Evolutionary conservation across 768 basidiomycete species (phyloP).

Genomic region (Podaxis sp.): DNA sequence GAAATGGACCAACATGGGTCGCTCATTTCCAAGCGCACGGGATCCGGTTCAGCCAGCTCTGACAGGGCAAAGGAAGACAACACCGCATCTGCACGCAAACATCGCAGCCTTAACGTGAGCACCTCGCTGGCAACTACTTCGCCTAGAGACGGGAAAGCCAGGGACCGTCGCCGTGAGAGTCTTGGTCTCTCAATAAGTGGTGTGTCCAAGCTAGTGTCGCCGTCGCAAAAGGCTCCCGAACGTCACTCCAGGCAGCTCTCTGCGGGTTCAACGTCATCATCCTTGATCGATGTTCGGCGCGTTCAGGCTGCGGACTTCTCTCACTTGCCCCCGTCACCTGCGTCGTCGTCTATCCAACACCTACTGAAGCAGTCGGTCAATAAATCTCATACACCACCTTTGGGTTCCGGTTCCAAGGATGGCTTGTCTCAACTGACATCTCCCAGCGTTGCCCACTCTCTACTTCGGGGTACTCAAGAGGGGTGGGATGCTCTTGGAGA

Average conservation of each 20-base stretch:
- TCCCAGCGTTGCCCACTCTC: conserved; percentile 78
- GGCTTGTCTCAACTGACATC: conserved; percentile 41
- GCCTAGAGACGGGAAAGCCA: conserved; percentile 44
- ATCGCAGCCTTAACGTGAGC: conserved; percentile 68
- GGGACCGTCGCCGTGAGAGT: conserved; percentile 59
- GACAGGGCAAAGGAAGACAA: conserved; percentile 52
- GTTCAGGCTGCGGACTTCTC: conserved; percentile 79
- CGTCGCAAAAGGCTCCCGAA: conserved; percentile 32
- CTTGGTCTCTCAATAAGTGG: conserved; percentile 41
- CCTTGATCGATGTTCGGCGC: conserved; percentile 59
- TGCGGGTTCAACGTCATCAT: conserved; percentile 66
- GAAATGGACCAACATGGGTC: conserved; percentile 72
- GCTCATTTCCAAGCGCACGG: conserved; percentile 51
- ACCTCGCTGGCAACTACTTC: conserved; percentile 34
- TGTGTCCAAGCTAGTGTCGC: conserved; percentile 33
- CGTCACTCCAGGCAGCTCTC: conserved; percentile 69
- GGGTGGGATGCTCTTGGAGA: conserved; percentile 90
- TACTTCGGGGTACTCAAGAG: conserved; percentile 84
- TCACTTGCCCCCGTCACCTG: conserved; percentile 88
- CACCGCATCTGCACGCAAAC: conserved; percentile 54
- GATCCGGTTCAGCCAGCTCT: conserved; percentile 31
- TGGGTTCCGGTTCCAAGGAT: conserved; percentile 44
- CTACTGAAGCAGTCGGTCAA: conserved; percentile 62
- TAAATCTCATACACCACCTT: conserved; percentile 37
- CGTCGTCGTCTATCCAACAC: conserved; percentile 86